Conservation (phyloP, 2,329 filamentous ascomycete species). For the Xylogone sp. region DNA sequence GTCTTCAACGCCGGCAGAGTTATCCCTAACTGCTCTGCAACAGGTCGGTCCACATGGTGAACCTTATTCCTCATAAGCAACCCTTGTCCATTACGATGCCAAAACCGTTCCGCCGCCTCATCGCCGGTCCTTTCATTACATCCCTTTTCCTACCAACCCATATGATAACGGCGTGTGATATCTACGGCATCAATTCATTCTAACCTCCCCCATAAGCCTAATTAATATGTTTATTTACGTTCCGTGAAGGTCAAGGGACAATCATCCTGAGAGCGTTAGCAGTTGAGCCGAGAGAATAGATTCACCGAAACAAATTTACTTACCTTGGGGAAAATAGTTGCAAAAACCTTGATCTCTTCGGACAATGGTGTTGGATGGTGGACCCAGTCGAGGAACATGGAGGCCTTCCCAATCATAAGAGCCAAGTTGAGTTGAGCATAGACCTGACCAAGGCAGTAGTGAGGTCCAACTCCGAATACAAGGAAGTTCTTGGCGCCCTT, state of each 20-base stretch:
- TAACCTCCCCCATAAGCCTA: not conserved
- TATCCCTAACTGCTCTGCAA: not conserved
- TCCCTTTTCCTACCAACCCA: not conserved
- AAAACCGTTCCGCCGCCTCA: not conserved
- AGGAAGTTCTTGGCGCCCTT: slow-evolving; percentile 89
- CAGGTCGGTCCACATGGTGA: not conserved
- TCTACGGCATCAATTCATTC: not conserved
- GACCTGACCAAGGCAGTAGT: slow-evolving; percentile 92
- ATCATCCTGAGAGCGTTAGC: slow-evolving; percentile 59
- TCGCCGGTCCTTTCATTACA: not conserved
- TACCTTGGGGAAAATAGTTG: slow-evolving; percentile 96
- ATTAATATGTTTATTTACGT: slow-evolving; percentile 5
- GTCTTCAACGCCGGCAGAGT: not conserved
- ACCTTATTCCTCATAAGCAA: not conserved
- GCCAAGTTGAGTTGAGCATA: slow-evolving; percentile 89
- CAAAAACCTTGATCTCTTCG: slow-evolving; percentile 97
- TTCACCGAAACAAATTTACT: slow-evolving; percentile 37
- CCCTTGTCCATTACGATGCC: not conserved
- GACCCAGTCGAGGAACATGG: slow-evolving; percentile 82
- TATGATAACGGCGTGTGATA: not conserved
- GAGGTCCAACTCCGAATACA: slow-evolving; percentile 91
- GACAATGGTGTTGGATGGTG: slow-evolving; percentile 80
- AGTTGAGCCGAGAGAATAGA: slow-evolving; percentile 9
- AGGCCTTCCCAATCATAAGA: slow-evolving; percentile 85
- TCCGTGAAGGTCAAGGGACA: slow-evolving; percentile 69